These are phyloP conservation scores for Oxyria digyna DNA, from an alignment of 148 eudicot species.

Conservation along the genomic window DNA sequence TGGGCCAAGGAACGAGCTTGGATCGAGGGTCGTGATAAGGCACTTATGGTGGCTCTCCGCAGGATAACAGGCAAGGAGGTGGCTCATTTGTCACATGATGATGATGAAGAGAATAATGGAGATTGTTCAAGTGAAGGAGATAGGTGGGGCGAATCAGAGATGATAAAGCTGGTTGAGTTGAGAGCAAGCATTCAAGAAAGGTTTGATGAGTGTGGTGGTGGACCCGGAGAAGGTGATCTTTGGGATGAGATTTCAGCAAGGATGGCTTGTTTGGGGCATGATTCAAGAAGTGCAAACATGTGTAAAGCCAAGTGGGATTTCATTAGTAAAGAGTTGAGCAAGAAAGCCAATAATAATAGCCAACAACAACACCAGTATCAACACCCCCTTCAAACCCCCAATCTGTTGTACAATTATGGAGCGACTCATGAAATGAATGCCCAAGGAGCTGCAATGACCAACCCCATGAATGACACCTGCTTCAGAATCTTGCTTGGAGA, in stretches of 20 bases:
- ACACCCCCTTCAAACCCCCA: background rate
- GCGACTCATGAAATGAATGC: background rate
- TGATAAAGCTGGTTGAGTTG: background rate
- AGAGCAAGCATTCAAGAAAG: background rate
- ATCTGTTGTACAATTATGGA: background rate
- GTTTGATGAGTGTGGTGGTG: background rate
- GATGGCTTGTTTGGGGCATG: slow-evolving; percentile 3
- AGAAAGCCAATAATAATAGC: background rate
- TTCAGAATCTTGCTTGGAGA: slow-evolving; percentile 7
- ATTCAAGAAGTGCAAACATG: background rate
- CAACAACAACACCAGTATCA: background rate
- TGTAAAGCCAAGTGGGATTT: background rate
- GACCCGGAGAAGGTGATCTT: background rate
- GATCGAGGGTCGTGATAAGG: slow-evolving; percentile 82
- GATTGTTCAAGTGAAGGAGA: too few species aligned
- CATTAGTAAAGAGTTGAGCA: background rate
- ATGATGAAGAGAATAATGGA: background rate
- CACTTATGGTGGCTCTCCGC: slow-evolving; percentile 46
- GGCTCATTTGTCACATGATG: background rate
- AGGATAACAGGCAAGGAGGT: background rate
- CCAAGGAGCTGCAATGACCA: background rate
- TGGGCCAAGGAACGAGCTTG: slow-evolving; percentile 91
- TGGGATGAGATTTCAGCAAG: background rate
- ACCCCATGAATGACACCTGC: slow-evolving; percentile 4
- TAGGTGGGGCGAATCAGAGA: slow-evolving; percentile 1